Evolutionary conservation across 768 basidiomycete genomes (phyloP), one percentile per base, ranked within the genome.

Genomic region (Leccinum subgranulosum): DNA sequence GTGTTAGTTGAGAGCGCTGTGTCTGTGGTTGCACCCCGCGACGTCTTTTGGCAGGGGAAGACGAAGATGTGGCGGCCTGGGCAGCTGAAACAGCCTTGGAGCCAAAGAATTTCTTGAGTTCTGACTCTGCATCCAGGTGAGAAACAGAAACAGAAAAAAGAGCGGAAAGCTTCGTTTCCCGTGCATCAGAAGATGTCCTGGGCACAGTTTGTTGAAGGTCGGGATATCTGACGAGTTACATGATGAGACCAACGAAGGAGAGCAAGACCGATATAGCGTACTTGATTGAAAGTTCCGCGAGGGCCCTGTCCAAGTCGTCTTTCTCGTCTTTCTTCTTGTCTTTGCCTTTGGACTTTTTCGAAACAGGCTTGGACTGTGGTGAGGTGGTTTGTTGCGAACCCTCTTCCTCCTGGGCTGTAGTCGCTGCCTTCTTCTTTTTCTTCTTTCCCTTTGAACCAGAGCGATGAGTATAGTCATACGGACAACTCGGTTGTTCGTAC

Each of bases 61-160:
- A 56, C 1, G 77, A 61, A 4, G 75, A 54, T 3, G 64, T 63
- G 12, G 72, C 61, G 19, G 72, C 70, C 70, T 82, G 83, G 28
- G 78, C 80, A 2, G 87, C 84, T n/a, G 79, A 77, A 9, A 98
- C 82, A 56, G 97, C 94, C 66, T 87, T 90, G 19, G 91, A 82
- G 2, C 96, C 96, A 68, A 99, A 99, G 79, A 98, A 96, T 61
- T 86, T 88, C 55, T 90, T 86, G 74, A 98, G 83, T 69, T 99
- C 97, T 0, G 88, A 88, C 58, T 96, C 94, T 11, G 86, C 79
- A 60, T 98, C 94, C 15, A 99, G 84, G 64, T 92, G 81, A 41
- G 87, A 77, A 1, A 87, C 77, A 1, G 91, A 92, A n/a, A 96
- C 86, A 0, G 90, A 77, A 19, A 96, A 79, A 1, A 97, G 82